These are phyloP conservation scores for Maudiozyma humilis DNA, from an alignment of 1,139 yeast species.

Conservation along the genomic window DNA sequence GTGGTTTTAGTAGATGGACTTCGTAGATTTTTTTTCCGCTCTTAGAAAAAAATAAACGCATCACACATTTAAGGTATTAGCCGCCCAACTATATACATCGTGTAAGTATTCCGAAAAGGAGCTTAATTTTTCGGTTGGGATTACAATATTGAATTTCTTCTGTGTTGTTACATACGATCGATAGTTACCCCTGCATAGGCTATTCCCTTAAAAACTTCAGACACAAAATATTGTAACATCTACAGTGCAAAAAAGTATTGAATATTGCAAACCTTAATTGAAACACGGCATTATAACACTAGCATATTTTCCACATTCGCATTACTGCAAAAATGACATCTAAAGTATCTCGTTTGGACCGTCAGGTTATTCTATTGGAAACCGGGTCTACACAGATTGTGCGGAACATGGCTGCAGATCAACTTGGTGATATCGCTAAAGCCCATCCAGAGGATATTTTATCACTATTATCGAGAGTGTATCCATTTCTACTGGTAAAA, in stretches of 20 bases:
- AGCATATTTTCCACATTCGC: too few relatives aligned
- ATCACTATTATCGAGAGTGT: slow-evolving; percentile 76
- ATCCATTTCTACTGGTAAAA: slow-evolving; percentile 72
- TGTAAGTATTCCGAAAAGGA: not conserved
- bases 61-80: slow-evolving; percentile 1
- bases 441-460: slow-evolving; percentile 91
- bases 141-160: too few relatives aligned
- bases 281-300: too few relatives aligned
- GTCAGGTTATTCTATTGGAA: slow-evolving; percentile 73
- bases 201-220: too few relatives aligned
- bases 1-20: not conserved
- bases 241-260: too few relatives aligned
- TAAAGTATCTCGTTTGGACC: slow-evolving; percentile 45
- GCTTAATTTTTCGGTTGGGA: too few relatives aligned
- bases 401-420: slow-evolving; percentile 95
- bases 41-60: not conserved
- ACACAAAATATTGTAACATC: too few relatives aligned
- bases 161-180: too few relatives aligned
- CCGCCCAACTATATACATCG: slow-evolving; percentile 5
- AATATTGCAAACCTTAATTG: too few relatives aligned
- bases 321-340: slow-evolving; percentile 31
- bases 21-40: not conserved
- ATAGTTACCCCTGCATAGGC: too few relatives aligned
- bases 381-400: slow-evolving; percentile 94
- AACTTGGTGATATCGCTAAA: slow-evolving; percentile 85